Base-by-base conservation (phyloP, 1,284 basidiomycete genomes). In the Athelia psychrophila region DNA sequence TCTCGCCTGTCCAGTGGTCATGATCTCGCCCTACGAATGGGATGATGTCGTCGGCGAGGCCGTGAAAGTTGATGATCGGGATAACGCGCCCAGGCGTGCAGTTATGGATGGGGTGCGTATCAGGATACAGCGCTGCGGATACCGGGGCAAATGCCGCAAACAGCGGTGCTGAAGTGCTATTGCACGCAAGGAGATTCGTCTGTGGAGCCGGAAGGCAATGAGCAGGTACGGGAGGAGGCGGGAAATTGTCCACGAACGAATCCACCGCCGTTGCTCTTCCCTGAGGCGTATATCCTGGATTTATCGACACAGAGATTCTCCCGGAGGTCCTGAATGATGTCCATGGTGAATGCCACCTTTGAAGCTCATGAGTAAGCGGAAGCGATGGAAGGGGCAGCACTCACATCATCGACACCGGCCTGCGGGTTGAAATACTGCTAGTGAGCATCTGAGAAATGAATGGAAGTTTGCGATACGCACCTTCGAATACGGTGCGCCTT, bases 101-200 rank as follows among this genome's bases (percentile, higher is more conserved):
- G n/a, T 18, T 18, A 22, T 5, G 8, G 13, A 30, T 5, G 25
- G 44, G 19, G n/a, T 10, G 4, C 10, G 25, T 23, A 5, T 23
- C 44, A 10, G 44, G n/a, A 46, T 46, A 46, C 9, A 46, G 50
- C 13, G 59, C 59, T 16, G 57, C 33, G 6, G 59, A 60, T 18
- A 60, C 55, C 35, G 56, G 59, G 2, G 57, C 59, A 47, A 57
- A 60, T 12, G 59, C 59, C 2, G 59, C 59, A 25, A 60, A 57
- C 10, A 55, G 54, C 42, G 44, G 49, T 12, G 59, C 55, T 5
- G 56, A 57, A 13, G 55, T 46, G 18, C 51, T 53, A 30, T 55
- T 60, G 49, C 59, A 60, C n/a, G 59, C 59, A 25, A 60, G 44
- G 8, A 23, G 44, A n/a, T 46, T 46, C 12, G 38, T 42, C 27